Conservation (phyloP, 2,329 filamentous ascomycete genomes). For the Botrytis galanthina region DNA sequence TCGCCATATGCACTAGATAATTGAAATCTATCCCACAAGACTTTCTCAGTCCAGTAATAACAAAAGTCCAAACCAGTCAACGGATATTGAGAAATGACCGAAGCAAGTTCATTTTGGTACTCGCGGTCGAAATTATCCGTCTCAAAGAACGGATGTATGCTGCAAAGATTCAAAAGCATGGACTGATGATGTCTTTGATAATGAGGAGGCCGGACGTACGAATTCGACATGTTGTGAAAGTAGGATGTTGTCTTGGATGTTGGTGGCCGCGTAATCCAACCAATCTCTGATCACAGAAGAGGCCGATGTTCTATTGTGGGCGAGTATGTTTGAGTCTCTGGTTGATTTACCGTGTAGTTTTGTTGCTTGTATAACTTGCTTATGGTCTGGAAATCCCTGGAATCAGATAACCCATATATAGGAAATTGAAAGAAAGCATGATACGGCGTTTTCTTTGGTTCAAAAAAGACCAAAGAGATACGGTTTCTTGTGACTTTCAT, state of each 20-base stretch:
- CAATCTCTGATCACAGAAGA: not conserved
- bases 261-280: not conserved
- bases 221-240: not conserved
- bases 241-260: not conserved
- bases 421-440: not conserved
- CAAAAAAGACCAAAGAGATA: not conserved
- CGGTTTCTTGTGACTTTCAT: not conserved
- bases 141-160: not conserved
- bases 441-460: not conserved
- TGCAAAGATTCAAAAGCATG: not conserved
- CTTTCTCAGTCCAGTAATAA: conserved; percentile 7
- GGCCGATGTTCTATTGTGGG: not conserved
- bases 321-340: not conserved
- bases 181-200: conserved; percentile 14
- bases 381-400: too few relatives aligned
- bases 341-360: not conserved
- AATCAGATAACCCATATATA: not conserved
- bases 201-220: not conserved
- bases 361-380: not conserved
- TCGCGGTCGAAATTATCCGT: conserved; percentile 5
- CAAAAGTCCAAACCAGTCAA: not conserved
- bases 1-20: not conserved
- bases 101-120: conserved; percentile 1
- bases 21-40: conserved; percentile 2
- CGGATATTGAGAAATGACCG: not conserved